Conservation (phyloP, 1,284 basidiomycete species). For the Moniliella sp. region DNA sequence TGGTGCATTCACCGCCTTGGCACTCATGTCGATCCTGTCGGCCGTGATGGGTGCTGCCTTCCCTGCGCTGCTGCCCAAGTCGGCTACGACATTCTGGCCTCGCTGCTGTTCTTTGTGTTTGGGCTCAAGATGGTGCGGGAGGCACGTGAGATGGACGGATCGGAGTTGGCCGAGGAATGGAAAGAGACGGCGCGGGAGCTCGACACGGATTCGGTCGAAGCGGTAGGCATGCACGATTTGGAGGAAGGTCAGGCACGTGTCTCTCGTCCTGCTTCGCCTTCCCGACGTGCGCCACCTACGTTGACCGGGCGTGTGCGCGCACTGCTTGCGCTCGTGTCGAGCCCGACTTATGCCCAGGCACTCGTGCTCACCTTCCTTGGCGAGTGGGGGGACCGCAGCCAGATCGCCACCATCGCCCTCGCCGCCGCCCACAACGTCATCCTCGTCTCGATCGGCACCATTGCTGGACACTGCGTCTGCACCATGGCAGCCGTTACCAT, state of each 20-base stretch:
- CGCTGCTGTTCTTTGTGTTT: conserved; percentile 37
- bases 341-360: conserved; percentile 81
- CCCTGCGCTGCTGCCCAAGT: conserved; percentile 18
- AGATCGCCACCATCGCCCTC: conserved; percentile 87
- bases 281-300: too few relatives aligned
- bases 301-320: conserved; percentile 52
- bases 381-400: conserved; percentile 92
- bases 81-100: conserved; percentile 58
- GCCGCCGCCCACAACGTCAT: conserved; percentile 71
- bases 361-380: conserved; percentile 88
- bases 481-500: conserved; percentile 72
- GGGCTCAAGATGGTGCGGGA: conserved; percentile 20
- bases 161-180: conserved; percentile 45
- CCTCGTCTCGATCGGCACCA: conserved; percentile 68
- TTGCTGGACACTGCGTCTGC: conserved; percentile 68
- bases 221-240: conserved; percentile 40
- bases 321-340: conserved; percentile 58
- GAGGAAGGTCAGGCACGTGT: conserved; percentile 6
- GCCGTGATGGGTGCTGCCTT: conserved; percentile 25
- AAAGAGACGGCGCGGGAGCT: conserved; percentile 43
- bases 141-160: conserved; percentile 15
- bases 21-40: conserved; percentile 49
- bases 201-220: conserved; percentile 68
- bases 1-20: conserved; percentile 67
- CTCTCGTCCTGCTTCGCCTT: neutral